Evolutionary conservation across 2,329 filamentous ascomycete species (phyloP), one percentile per base, ranked within the genome.

Genomic region (Aciculosporium take): DNA sequence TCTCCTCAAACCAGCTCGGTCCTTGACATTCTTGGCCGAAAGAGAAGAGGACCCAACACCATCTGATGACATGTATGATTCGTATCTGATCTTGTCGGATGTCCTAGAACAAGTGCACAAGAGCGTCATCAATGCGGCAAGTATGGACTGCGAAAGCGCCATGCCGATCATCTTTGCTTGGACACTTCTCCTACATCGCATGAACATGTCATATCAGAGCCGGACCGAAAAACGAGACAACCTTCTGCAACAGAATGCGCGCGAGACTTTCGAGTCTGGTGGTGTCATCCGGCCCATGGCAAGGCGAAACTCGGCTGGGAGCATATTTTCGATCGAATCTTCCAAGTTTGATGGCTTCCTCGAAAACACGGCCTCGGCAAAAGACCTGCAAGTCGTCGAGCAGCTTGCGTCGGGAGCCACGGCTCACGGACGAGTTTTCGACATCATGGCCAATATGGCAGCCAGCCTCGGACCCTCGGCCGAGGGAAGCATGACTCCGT

Each of bases 91-190:
- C 15, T 79, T 83, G 38, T 72, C 77, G 3, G 71, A 76, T 6
- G 74, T 82, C 17, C 67, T 94, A n/a, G 71, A 75, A 37, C 72
- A 79, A 41, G 72, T 94, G 12, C 85, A 89, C 50, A 72, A 73
- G 40, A 72, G 81, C n/a, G 68, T 94, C 27, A 61, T 80, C 20
- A 65, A 68, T 42, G 74, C 78, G 7, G 71, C 76, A 10, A 68
- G 68, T 23, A 55, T 62, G 17, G 71, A 71, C 13, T 67, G 74
- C n/a, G 65, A 68, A 29, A 74, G 75, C 28, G 82, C 83, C 17
- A 77, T 75, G 42, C 84, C 85, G 1, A 76, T 84, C 15, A 72
- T 85, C 17, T 83, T 93, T 49, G 76, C 83, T 3, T 96, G 88
- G 88, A 77, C 80, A 4, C 66, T 89, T 37, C 73, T 94, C 21